Base-by-base conservation (phyloP, 1,284 basidiomycete genomes). In the Malassezia equina region DNA sequence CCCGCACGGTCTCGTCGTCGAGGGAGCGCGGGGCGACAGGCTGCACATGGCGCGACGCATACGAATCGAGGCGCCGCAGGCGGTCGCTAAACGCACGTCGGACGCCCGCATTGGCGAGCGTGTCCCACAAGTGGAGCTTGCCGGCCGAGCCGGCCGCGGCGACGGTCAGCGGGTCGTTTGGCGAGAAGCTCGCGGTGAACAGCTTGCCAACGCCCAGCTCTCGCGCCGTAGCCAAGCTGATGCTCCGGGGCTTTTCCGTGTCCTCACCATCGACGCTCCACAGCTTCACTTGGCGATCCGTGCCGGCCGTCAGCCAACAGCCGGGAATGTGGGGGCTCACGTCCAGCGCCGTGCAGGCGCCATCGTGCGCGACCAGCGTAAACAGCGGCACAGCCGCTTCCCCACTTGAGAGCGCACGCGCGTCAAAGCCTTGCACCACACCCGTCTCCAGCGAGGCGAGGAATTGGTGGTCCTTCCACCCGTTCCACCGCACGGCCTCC, bases 121-220 rank as follows among this genome's bases (percentile, higher is more conserved):
- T 63, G 57, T 98, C 91, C 90, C 94, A 99, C 9, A 99, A 81
- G 72, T 96, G 90, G 4, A 98, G 76, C 65, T 86, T 88, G 2
- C 88, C 93, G 66, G 88, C 86, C 7, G 87, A 90, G 4, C 94
- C 94, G 12, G 86, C 94, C 2, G 89, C 91, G 1, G 91, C 93
- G 42, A 99, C 75, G 1, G 89, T 94, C 49, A 96, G 82, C 0
- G 91, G 86, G 67, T 94, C 88, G 74, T 96, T 90, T 0, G 94
- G 93, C 21, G 88, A 91, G 80, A 88, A 96, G 3, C 81, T 79
- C 0, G 86, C 81, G 1, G 90, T 85, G 76, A 98, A 98, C 17
- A 98, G 86, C 78, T 94, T 94, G 75, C 93, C 93, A 45, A 95
- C 83, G 40, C 89, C 91, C n/a, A 99, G 79, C 76, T 99, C 91